Conservation (phyloP, 2,329 filamentous ascomycete genomes). For the Escovopsis weberi region DNA sequence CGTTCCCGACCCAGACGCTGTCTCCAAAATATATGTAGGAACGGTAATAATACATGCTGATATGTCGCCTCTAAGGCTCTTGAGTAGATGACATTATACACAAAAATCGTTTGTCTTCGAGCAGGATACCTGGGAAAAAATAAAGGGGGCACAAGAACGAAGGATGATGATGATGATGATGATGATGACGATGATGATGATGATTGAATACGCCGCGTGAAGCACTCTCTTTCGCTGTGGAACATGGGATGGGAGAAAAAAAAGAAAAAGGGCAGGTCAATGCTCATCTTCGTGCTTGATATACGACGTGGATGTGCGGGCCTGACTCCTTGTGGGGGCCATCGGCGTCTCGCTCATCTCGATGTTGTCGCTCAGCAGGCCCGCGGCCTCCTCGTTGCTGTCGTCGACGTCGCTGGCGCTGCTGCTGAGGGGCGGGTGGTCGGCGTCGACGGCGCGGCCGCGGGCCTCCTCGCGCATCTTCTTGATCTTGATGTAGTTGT, state of each 20-base stretch:
- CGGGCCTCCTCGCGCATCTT: conserved; percentile 74
- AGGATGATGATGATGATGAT: too few relatives aligned
- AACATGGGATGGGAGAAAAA: too few relatives aligned
- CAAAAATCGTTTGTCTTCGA: too few relatives aligned
- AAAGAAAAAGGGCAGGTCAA: too few relatives aligned
- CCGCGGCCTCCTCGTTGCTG: conserved; percentile 29
- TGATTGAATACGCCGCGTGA: too few relatives aligned
- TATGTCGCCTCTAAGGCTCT: background rate
- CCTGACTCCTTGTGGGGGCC: too few relatives aligned
- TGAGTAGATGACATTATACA: background rate
- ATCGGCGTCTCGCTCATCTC: conserved; percentile 18
- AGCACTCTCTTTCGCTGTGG: too few relatives aligned
- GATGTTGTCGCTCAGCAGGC: conserved; percentile 27
- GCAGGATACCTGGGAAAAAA: conserved; percentile 3
- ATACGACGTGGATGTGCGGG: too few relatives aligned
- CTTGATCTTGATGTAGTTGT: conserved; percentile 88
- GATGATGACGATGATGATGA: too few relatives aligned
- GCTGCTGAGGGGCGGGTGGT: conserved; percentile 20
- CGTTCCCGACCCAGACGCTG: too few relatives aligned
- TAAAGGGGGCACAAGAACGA: too few relatives aligned
- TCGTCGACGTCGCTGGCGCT: conserved; percentile 27
- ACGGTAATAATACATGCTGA: background rate
- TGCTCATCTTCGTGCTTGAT: too few relatives aligned
- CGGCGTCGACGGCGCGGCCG: conserved; percentile 20
- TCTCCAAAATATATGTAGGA: background rate